phyloP scores from a whole-genome alignment of 2,329 filamentous ascomycete genomes.

The Waltergamsia citrina region DNA sequence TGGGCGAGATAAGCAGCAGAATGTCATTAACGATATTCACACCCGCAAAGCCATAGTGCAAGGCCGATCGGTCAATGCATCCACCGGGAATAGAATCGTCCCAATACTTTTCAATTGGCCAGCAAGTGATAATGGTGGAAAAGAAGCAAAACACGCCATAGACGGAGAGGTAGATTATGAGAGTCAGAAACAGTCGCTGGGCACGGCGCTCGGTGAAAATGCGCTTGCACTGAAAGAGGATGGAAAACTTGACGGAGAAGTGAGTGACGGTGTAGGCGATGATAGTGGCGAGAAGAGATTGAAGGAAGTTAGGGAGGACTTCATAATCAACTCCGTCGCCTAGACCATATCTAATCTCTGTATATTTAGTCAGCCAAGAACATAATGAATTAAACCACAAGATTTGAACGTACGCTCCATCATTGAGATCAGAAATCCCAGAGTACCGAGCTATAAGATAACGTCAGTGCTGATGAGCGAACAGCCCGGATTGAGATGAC shows the following conservation, averaged over 20 bases:
- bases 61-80: slow-evolving; percentile 12
- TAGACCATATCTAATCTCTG: slow-evolving; percentile 14
- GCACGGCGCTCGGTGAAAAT: slow-evolving; percentile 13
- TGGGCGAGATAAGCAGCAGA: slow-evolving; percentile 14
- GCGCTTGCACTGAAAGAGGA: slow-evolving; percentile 16
- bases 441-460: slow-evolving; percentile 7
- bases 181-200: slow-evolving; percentile 10
- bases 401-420: slow-evolving; percentile 9
- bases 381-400: not conserved
- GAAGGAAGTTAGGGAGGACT: slow-evolving; percentile 10
- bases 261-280: slow-evolving; percentile 14
- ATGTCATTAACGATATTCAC: slow-evolving; percentile 22
- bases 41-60: slow-evolving; percentile 17
- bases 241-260: slow-evolving; percentile 16
- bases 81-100: slow-evolving; percentile 11
- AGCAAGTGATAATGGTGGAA: slow-evolving; percentile 14
- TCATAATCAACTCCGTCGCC: slow-evolving; percentile 9
- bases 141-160: slow-evolving; percentile 12
- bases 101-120: slow-evolving; percentile 16
- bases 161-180: slow-evolving; percentile 11
- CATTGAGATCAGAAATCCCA: slow-evolving; percentile 9
- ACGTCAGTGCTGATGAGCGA: not conserved
- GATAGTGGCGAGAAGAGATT: slow-evolving; percentile 12
- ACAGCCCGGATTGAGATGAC: not conserved
- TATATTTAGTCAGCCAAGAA: not conserved